These are phyloP conservation scores for Botrytis medusae DNA, from an alignment of 2,329 filamentous ascomycete genomes.

Conservation along the genomic window DNA sequence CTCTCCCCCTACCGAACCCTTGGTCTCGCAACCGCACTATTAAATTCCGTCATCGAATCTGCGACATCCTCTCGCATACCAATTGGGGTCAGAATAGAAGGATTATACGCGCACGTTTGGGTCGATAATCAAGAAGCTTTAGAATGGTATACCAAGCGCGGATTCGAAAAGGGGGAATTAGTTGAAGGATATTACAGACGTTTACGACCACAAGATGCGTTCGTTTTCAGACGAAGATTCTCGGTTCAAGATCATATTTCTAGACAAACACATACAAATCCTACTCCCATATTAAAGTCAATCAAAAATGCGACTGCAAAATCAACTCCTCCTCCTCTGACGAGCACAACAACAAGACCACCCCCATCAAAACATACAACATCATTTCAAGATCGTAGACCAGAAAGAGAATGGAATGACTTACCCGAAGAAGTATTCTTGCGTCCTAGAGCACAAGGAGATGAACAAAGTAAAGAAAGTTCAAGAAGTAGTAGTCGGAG, in stretches of 20 bases:
- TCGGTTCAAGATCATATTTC: constrained; percentile 33
- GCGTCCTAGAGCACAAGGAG: constrained; percentile 39
- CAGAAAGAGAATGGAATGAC: constrained; percentile 66
- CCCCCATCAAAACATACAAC: constrained; percentile 14
- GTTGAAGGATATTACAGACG: constrained; percentile 61
- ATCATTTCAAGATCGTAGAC: constrained; percentile 60
- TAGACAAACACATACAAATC: constrained; percentile 50
- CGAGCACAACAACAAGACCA: constrained; percentile 15
- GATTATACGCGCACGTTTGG: constrained; percentile 67
- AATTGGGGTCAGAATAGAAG: constrained; percentile 37
- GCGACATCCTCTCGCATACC: constrained; percentile 15
- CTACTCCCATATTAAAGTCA: constrained; percentile 51
- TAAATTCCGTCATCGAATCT: constrained; percentile 42
- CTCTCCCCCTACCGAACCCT: constrained; percentile 62
- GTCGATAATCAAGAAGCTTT: constrained; percentile 63
- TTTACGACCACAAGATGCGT: constrained; percentile 60
- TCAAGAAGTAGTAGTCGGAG: constrained; percentile 54
- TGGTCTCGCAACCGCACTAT: constrained; percentile 57
- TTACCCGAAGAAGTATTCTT: constrained; percentile 56
- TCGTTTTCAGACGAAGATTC: constrained; percentile 53
- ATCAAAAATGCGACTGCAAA: constrained; percentile 42
- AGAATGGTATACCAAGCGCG: constrained; percentile 59
- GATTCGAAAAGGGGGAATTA: constrained; percentile 50
- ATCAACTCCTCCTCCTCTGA: constrained; percentile 37
- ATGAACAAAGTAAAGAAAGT: constrained; percentile 42